Conservation (phyloP, 2,329 filamentous ascomycete genomes). For the Fusarium napiforme region DNA sequence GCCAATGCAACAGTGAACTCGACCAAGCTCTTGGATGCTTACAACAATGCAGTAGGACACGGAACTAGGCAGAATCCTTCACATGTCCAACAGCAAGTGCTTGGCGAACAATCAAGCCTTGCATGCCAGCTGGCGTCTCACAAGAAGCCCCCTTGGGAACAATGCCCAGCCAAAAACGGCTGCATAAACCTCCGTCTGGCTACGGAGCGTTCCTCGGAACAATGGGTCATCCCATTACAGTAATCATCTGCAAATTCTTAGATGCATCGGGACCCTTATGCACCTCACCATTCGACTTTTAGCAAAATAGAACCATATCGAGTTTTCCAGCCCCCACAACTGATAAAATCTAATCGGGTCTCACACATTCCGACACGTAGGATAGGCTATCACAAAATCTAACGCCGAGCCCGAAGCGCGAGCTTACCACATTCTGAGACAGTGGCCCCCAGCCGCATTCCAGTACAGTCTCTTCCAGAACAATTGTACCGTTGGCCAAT, state of each 20-base stretch:
- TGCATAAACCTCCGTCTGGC: neutral
- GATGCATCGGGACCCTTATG: neutral
- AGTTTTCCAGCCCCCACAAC: neutral
- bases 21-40: neutral
- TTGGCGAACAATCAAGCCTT: neutral
- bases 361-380: neutral
- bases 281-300: accelerated
- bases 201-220: neutral
- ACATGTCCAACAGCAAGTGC: neutral
- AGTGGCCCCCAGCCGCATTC: neutral
- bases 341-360: neutral
- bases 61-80: no score
- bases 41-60: accelerated
- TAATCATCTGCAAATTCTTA: neutral
- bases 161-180: neutral
- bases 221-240: accelerated
- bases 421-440: neutral
- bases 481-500: neutral
- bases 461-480: neutral
- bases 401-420: neutral
- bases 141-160: neutral
- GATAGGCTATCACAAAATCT: neutral
- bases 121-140: neutral
- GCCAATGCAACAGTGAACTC: neutral
- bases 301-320: accelerated